Evolutionary conservation across 257 asterid species (phyloP).

Genomic region (Jasminum sambac): DNA sequence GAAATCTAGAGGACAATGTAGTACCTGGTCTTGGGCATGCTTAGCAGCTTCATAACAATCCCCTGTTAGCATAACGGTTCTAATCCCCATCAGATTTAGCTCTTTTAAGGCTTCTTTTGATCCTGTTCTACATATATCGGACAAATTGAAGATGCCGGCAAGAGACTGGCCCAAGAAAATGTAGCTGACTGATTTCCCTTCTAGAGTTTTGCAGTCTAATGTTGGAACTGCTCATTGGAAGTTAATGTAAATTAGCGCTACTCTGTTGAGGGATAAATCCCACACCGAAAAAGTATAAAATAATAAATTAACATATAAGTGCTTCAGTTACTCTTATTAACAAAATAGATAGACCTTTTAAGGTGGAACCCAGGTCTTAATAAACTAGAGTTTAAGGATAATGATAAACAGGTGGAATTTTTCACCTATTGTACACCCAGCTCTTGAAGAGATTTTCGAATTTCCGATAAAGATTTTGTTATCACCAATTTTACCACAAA

Average conservation of each 20-base stretch:
- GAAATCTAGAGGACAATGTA: not conserved
- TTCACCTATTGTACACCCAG: slow-evolving; percentile 67
- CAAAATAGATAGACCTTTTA: too few species aligned
- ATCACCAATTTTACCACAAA: slow-evolving; percentile 66
- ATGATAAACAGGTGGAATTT: not conserved
- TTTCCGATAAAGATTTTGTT: slow-evolving; percentile 64
- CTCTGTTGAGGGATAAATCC: too few species aligned
- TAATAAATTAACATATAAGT: too few species aligned
- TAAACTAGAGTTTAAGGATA: not conserved
- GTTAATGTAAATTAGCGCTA: not conserved
- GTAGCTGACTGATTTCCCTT: slow-evolving; percentile 69
- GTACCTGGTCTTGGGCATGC: slow-evolving; percentile 71
- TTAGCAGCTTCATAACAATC: slow-evolving; percentile 74
- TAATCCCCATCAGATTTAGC: slow-evolving; percentile 63
- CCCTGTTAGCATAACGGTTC: slow-evolving; percentile 83
- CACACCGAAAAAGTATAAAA: too few species aligned
- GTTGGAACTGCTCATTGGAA: slow-evolving; percentile 48
- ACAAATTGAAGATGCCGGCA: slow-evolving; percentile 57
- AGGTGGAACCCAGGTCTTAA: not conserved
- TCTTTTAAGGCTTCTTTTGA: slow-evolving; percentile 73
- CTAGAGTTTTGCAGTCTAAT: slow-evolving; percentile 44
- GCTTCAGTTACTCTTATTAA: too few species aligned
- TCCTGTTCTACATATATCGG: slow-evolving; percentile 81
- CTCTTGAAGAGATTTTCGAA: slow-evolving; percentile 60
- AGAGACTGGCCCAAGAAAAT: slow-evolving; percentile 59